Evolutionary conservation across 495 filamentous ascomycete genomes (phyloP), one percentile per base, ranked within the genome.

Genomic region (Penicillium goetzii): DNA sequence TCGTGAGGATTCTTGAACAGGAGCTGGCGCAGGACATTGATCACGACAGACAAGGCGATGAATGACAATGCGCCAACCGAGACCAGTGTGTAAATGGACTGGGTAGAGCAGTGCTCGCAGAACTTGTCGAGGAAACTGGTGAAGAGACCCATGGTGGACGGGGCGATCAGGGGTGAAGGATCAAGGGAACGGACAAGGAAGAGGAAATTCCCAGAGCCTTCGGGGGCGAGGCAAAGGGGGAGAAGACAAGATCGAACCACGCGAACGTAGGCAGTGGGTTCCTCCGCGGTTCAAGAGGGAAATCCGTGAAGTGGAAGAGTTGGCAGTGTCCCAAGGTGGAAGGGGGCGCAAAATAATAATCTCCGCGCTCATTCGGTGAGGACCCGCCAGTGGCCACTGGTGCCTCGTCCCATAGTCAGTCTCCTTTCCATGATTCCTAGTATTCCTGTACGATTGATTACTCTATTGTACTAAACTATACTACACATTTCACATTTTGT

Each of bases 21-120:
- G 11, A 92, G 63, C 69, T 95, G 91, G 47, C 79, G 74, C 58
- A 91, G 62, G 55, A 93, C 87, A 68, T 93, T 93, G 73, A 89
- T 12, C 30, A 77, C 61, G 30, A 79, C 68, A 19, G 76, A 74
- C 23, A 80, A 34, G n/a, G 65, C 67, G 64, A 80, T 59, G 26
- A 78, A 61, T 11, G 74, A 75, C 47, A 78, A 49, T 4, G 68
- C 45, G n/a, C 68, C 74, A 8, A 73, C 63, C 2, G 60, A 61
- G 54, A 52, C 61, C 25, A 80, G 60, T 9, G 73, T 70, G 63
- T 69, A 74, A 53, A 72, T 59, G 40, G 78, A 78, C 63, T 72
- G 70, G 32, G 63, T 60, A 25, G 78, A 79, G 77, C 77, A 80
- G 43, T 68, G 72, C 70, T 80, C 74, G 59, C 73, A 78, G 52